Conservation (phyloP, 495 filamentous ascomycete genomes). For the Thozetella sp. region DNA sequence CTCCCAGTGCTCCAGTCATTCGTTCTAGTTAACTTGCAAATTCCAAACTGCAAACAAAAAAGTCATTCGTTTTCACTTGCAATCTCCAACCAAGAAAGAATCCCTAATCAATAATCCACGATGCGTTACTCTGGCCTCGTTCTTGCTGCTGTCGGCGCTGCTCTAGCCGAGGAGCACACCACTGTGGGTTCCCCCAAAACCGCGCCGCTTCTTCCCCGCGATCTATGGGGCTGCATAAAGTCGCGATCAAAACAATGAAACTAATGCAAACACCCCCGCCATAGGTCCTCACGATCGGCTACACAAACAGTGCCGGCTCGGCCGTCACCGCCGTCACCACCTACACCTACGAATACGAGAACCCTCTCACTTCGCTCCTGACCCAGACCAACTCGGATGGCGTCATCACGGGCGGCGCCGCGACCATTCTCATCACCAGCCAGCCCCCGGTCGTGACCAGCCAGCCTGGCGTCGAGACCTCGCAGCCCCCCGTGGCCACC, state of each 20-base stretch:
- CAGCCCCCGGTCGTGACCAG: conserved; percentile 39
- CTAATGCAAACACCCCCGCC: not conserved
- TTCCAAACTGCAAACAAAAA: no score
- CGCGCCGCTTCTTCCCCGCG: not conserved
- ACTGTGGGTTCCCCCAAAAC: not conserved
- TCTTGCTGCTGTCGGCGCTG: not conserved
- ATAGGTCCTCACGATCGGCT: conserved; percentile 10
- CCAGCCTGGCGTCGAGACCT: conserved; percentile 45
- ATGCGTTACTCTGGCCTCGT: not conserved
- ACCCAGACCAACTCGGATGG: conserved; percentile 56
- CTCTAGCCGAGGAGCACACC: not conserved
- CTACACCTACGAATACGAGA: conserved; percentile 23
- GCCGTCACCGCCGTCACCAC: conserved; percentile 7
- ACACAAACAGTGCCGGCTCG: conserved; percentile 7
- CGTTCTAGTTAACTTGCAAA: no score
- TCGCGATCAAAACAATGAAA: not conserved
- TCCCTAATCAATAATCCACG: not conserved
- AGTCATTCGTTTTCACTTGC: no score
- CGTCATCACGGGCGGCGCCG: conserved; percentile 56
- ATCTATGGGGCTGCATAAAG: not conserved
- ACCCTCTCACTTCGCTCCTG: conserved; percentile 45
- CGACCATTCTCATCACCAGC: conserved; percentile 20
- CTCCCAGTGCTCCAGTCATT: no score
- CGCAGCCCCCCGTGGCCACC: conserved; percentile 40
- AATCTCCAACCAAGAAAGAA: no score